Conservation (phyloP, 78 protist genomes). For the Dictyostelium brefeldianum region DNA sequence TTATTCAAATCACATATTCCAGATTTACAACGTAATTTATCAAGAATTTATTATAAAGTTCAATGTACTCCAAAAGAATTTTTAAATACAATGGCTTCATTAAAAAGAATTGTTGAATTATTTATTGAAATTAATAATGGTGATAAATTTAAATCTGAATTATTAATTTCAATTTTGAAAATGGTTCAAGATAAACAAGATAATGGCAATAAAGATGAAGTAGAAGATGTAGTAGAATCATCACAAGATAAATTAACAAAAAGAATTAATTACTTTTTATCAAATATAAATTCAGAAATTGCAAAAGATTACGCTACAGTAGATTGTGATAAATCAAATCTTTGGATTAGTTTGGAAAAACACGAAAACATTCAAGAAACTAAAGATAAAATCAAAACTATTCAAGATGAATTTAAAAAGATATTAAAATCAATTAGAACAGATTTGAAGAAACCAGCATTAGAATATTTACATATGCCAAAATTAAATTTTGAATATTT, state of each 20-base stretch:
- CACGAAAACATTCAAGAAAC: constrained; percentile 35
- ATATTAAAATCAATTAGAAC: constrained; percentile 43
- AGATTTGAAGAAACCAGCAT: constrained; percentile 52
- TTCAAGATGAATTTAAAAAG: constrained; percentile 28
- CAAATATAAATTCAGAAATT: background rate
- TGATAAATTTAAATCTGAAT: constrained; percentile 11
- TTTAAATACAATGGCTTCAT: constrained; percentile 41
- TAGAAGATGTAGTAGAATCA: too few species aligned
- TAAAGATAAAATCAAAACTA: background rate
- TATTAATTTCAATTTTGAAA: constrained; percentile 24
- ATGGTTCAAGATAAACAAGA: background rate
- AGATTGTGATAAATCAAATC: constrained; percentile 19
- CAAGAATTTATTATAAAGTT: constrained; percentile 40
- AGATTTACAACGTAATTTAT: constrained; percentile 66
- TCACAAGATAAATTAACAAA: constrained; percentile 8
- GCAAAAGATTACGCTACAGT: constrained; percentile 28
- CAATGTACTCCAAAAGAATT: constrained; percentile 78
- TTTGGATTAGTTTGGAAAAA: constrained; percentile 24
- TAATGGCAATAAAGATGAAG: background rate
- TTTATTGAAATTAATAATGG: background rate
- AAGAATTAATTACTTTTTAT: constrained; percentile 20
- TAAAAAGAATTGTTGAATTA: constrained; percentile 19
- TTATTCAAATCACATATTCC: constrained; percentile 57
- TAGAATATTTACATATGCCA: constrained; percentile 78
- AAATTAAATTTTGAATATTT: constrained; percentile 50